Base-by-base conservation (phyloP, 139 green algal genomes). In the Asterochloris sp. region DNA sequence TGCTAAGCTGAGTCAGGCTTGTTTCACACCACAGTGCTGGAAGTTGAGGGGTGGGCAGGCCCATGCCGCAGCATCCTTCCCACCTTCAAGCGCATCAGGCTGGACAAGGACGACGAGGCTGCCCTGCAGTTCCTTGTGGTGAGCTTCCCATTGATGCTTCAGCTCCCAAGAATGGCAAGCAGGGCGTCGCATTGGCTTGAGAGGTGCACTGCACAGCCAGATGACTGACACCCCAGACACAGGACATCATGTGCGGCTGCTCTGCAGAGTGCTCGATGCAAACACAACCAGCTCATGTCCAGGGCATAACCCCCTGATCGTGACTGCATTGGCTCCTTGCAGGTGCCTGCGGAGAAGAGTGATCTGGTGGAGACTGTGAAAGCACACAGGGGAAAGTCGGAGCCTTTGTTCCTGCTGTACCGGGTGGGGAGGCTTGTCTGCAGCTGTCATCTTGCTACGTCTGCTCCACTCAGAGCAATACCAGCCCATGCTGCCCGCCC, bases 61-160 rank as follows among this genome's bases (percentile, higher is more conserved):
- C 63, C 85, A 15, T 94, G 89, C 83, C 92, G 91, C 47, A 94
- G 91, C 69, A 86, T 93, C 0, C 61, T 92, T 26, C 90, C 90
- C 10, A 90, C 85, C 0, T 89, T 91, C 62, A 89, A 90, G 38
- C 77, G 89, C 28, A 90, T 94, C 24, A 83, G 88, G 13, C 38
- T 91, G 12, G 90, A 94, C 69, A 90, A 90, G 47, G 90, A 94
- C 78, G 89, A 94, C n/a, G 90, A 94, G 79, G 82, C 77, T n/a
- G 85, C 88, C 0, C 82, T 94, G 54, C 86, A 85, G 11, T 92
- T 94, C 74, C 66, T 94, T 4, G 87, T 83, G 62, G 90, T 93
- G 68, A 60, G 80, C 61, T 54, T 54, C 38, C 6, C 38, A 54
- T 2, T 54, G 38, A 24, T 66, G 17, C 23, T 21, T 24, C 66